Percentiles rank a stretch among this genome's conserved stretches.
Conservation (phyloP, 106 monocot genomes). For the Allium cepa region DNA sequence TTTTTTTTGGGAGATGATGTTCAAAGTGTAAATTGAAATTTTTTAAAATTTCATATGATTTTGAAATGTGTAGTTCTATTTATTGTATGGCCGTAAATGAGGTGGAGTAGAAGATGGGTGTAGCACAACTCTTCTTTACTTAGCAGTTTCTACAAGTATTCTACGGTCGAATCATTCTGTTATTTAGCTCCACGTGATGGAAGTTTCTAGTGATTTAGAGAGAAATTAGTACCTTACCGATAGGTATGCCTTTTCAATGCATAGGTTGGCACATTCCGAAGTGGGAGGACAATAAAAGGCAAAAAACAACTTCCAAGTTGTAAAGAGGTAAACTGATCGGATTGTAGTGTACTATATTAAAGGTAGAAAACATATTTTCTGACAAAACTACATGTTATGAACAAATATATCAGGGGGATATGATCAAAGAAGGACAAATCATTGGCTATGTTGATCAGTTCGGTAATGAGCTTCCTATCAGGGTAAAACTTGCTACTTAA, state of each 20-base stretch:
- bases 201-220: too few species aligned
- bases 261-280: constrained; percentile 77
- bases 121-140: too few species aligned
- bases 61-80: too few species aligned
- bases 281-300: constrained; percentile 54
- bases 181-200: too few species aligned
- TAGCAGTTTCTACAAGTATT: too few species aligned
- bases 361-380: constrained; percentile 34
- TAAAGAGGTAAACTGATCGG: constrained; percentile 45
- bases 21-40: too few species aligned
- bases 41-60: too few species aligned
- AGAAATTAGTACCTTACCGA: not conserved
- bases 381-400: not conserved
- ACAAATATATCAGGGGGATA: constrained; percentile 38
- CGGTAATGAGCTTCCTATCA: constrained; percentile 63
- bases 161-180: too few species aligned
- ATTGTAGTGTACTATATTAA: not conserved
- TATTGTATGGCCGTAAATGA: too few species aligned
- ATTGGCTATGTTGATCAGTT: constrained; percentile 86
- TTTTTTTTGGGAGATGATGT: too few species aligned
- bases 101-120: too few species aligned
- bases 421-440: constrained; percentile 65
- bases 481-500: constrained; percentile 15
- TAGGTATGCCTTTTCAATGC: not conserved
- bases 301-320: constrained; percentile 69